Percentiles rank a stretch among this genome's conserved stretches.
Conservation (phyloP, 768 basidiomycete genomes). For the Austroboletus festivus region DNA sequence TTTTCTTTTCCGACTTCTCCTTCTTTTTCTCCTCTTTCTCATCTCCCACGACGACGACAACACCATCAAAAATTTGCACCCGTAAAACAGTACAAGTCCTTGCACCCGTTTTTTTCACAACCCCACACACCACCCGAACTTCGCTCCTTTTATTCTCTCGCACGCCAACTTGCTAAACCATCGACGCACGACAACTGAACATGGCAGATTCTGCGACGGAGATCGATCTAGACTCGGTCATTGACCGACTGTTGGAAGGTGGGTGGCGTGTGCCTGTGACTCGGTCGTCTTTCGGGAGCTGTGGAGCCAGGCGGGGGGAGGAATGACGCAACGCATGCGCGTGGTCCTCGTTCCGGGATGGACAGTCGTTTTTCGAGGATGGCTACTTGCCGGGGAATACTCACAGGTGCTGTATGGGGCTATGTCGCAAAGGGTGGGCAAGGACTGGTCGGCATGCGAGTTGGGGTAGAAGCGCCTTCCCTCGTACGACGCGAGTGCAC, state of each 20-base stretch:
- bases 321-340: background rate
- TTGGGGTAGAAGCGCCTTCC: background rate
- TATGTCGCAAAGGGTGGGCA: slow-evolving; percentile 7
- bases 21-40: slow-evolving; percentile 20
- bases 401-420: slow-evolving; percentile 14
- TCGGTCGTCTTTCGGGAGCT: slow-evolving; percentile 19
- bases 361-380: background rate
- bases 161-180: slow-evolving; percentile 16
- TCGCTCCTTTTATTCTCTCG: slow-evolving; percentile 11
- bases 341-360: slow-evolving; percentile 1
- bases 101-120: slow-evolving; percentile 24
- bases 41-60: slow-evolving; percentile 19
- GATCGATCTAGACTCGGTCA: slow-evolving; percentile 99
- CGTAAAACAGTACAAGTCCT: too few relatives aligned
- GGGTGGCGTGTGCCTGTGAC: slow-evolving; percentile 39
- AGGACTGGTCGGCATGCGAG: too few relatives aligned
- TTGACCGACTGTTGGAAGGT: slow-evolving; percentile 98
- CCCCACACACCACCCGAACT: slow-evolving; percentile 12
- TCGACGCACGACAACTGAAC: slow-evolving; percentile 16
- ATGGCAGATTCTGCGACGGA: slow-evolving; percentile 86
- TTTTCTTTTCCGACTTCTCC: slow-evolving; percentile 19
- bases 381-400: slow-evolving; percentile 7
- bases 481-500: background rate
- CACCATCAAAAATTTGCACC: slow-evolving; percentile 21
- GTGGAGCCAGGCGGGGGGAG: background rate